These are phyloP conservation scores for Achaetomium macrosporum DNA, from an alignment of 2,329 filamentous ascomycete genomes.

Conservation along the genomic window DNA sequence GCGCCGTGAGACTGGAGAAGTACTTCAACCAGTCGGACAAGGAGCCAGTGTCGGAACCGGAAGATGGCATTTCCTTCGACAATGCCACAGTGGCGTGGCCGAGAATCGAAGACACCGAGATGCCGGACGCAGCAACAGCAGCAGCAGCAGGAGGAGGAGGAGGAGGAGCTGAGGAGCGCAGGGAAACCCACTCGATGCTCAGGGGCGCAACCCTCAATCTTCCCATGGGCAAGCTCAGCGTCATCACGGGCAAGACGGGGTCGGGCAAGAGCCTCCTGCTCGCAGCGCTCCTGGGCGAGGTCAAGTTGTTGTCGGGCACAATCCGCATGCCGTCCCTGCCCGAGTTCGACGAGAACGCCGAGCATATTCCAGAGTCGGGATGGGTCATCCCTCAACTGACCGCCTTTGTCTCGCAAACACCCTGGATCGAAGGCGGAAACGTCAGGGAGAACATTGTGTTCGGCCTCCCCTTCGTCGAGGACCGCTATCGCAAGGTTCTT, in stretches of 20 bases:
- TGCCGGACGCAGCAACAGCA: no score
- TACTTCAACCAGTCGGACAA: slow-evolving; percentile 31
- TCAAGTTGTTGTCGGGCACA: slow-evolving; percentile 31
- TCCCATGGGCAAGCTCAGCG: slow-evolving; percentile 30
- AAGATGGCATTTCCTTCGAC: slow-evolving; percentile 26
- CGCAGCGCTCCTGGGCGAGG: slow-evolving; percentile 36
- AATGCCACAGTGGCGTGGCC: slow-evolving; percentile 33
- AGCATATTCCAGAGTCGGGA: slow-evolving; percentile 22
- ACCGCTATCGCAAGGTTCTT: slow-evolving; percentile 41
- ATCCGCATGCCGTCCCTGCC: slow-evolving; percentile 27
- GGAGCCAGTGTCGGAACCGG: slow-evolving; percentile 23
- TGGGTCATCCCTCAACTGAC: slow-evolving; percentile 36
- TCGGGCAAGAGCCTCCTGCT: slow-evolving; percentile 37
- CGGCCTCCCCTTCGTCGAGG: slow-evolving; percentile 34
- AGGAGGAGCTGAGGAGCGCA: slow-evolving; percentile 16
- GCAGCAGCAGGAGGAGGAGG: slow-evolving; percentile 3
- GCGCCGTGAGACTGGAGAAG: slow-evolving; percentile 31
- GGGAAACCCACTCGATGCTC: slow-evolving; percentile 30
- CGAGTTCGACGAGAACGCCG: slow-evolving; percentile 20
- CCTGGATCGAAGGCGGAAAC: slow-evolving; percentile 43
- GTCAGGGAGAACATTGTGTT: slow-evolving; percentile 42
- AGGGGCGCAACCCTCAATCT: slow-evolving; percentile 31
- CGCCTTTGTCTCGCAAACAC: slow-evolving; percentile 41
- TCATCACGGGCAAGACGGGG: slow-evolving; percentile 36
- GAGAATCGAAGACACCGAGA: slow-evolving; percentile 26